Evolutionary conservation across 306 rosid species (phyloP), one percentile per base, ranked within the genome.

Genomic region (Quercus gilva): DNA sequence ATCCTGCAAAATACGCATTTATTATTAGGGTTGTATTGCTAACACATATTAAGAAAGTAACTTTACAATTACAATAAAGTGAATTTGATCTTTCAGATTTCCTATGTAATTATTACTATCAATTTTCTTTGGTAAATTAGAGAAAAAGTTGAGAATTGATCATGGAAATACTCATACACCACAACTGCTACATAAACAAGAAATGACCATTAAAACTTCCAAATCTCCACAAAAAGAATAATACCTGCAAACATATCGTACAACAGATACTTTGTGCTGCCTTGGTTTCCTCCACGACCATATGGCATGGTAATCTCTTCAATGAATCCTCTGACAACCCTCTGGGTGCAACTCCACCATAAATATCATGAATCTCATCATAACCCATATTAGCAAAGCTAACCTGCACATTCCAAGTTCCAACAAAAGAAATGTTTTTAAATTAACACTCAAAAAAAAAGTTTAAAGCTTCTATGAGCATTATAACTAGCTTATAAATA

Each of bases 161-260:
- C 18, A 35, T 67, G 4, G 52, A 28, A 19, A 67, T 33, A 67
- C 23, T 23, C 7, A 6, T 8, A 67, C 25, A 49, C n/a, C 70
- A 6, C 5, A 15, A 64, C 45, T 20, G 12, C 64, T 1, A 59
- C 37, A 79, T 60, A 69, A 49, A 35, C 12, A 59, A 5, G 63
- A 7, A 7, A 51, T 53, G 45, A 29, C 13, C 49, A 65, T 25
- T 15, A 19, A 33, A 29, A 28, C 60, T 79, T 78, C 52, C 33
- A 37, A 41, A 72, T 63, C 71, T 78, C 49, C 12, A 26, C 70
- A 25, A 45, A 65, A 76, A 70, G 61, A 71, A 77, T 60, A 61
- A 74, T 63, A 92, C 97, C 96, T 92, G 97, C 85, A 92, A 83
- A 81, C 96, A 92, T 88, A 91, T 89, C 13, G 91, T 56, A 77